Percentiles rank a stretch among this genome's conserved stretches.
Evolutionary conservation across 2,329 filamentous ascomycete genomes (phyloP).

Genomic region (Ceratocystiopsis minuta): DNA sequence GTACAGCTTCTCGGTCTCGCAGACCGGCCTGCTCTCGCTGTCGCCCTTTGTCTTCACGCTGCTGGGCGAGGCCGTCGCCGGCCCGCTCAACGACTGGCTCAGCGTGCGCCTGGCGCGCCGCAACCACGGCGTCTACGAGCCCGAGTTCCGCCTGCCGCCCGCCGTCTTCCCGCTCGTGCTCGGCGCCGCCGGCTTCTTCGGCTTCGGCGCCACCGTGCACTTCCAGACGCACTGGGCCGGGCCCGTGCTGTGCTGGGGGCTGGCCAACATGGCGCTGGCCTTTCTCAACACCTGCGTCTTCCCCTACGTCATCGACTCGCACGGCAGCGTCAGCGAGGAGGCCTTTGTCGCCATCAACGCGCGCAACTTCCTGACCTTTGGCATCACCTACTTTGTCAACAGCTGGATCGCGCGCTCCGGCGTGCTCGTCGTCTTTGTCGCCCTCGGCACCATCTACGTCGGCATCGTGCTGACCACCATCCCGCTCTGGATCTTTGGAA

Average conservation of each 20-base stretch:
- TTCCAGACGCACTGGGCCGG: conserved; percentile 64
- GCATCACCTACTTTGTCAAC: conserved; percentile 74
- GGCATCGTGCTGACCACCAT: conserved; percentile 56
- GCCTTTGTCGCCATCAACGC: conserved; percentile 83
- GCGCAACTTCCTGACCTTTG: conserved; percentile 84
- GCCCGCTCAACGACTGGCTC: conserved; percentile 65
- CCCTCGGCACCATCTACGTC: conserved; percentile 72
- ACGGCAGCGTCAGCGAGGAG: conserved; percentile 83
- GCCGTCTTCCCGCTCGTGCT: conserved; percentile 58
- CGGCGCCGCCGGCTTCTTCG: conserved; percentile 77
- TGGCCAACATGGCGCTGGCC: conserved; percentile 83
- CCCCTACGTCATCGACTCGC: conserved; percentile 86
- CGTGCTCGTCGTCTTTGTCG: conserved; percentile 60
- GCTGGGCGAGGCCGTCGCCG: conserved; percentile 79
- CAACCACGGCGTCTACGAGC: conserved; percentile 90
- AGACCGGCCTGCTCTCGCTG: conserved; percentile 73
- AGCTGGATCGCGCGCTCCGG: conserved; percentile 64
- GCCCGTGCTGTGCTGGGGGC: conserved; percentile 80
- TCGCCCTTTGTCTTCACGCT: conserved; percentile 80
- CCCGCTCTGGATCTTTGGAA: conserved; percentile 89
- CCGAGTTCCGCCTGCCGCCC: conserved; percentile 86
- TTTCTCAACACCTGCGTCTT: conserved; percentile 81
- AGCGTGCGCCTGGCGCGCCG: conserved; percentile 64
- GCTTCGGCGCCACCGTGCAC: conserved; percentile 83
- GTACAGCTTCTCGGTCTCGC: conserved; percentile 67